Conservation (phyloP, 176 grass and related monocot species). For the Oryza rufipogon region DNA sequence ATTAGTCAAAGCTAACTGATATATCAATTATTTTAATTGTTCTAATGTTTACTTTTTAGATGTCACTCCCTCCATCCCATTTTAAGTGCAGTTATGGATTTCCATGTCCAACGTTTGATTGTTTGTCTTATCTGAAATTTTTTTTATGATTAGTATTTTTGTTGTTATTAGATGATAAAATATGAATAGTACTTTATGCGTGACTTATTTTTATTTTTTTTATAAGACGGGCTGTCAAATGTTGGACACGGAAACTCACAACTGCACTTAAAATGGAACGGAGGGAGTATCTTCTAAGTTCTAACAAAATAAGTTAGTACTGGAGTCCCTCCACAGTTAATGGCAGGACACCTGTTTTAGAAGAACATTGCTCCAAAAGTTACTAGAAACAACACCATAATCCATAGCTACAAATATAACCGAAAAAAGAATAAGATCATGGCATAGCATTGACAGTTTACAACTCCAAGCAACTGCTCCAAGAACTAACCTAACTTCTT, state of each 20-base stretch:
- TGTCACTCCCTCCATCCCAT: too few species aligned
- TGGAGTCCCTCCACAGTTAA: neutral
- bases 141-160: too few species aligned
- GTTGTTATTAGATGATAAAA: too few species aligned
- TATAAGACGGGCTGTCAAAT: too few species aligned
- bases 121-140: too few species aligned
- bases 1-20: neutral
- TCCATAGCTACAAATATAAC: neutral
- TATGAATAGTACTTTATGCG: too few species aligned
- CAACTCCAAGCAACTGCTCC: constrained; percentile 12
- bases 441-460: neutral
- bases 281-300: neutral
- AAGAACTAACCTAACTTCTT: constrained; percentile 87
- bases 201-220: too few species aligned
- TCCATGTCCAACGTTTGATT: too few species aligned
- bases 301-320: neutral
- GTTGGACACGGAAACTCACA: too few species aligned
- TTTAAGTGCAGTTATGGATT: too few species aligned
- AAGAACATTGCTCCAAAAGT: constrained; percentile 16
- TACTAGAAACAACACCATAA: constrained; percentile 14
- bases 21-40: neutral
- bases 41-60: neutral
- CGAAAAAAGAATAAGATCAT: constrained; percentile 28
- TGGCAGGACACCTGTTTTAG: constrained; percentile 5
- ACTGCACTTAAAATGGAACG: too few species aligned